Conservation (phyloP, 345 rosid species). For the Acer yangbiense region DNA sequence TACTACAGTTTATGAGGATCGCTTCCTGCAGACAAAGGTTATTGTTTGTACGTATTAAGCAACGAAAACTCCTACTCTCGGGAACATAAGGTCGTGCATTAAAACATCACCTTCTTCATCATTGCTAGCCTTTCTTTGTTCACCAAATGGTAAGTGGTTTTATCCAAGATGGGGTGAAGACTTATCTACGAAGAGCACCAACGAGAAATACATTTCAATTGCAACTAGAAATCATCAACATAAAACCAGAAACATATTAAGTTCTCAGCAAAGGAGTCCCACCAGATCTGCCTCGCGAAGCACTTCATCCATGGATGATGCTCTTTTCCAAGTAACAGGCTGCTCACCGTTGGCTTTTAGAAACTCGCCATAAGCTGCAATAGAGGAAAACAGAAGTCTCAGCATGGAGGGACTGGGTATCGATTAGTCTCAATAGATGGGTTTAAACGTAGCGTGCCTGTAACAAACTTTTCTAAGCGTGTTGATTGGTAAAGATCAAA, state of each 20-base stretch:
- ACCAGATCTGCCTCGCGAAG: constrained; percentile 90
- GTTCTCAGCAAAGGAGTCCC: constrained; percentile 20
- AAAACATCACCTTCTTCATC: constrained; percentile 79
- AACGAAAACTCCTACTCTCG: not conserved
- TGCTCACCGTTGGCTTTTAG: constrained; percentile 81
- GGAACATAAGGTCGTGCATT: not conserved
- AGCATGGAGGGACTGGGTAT: constrained; percentile 4
- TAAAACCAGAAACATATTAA: not conserved
- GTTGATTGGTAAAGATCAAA: constrained; percentile 93
- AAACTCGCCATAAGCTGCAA: constrained; percentile 78
- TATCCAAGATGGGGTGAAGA: constrained; percentile 93
- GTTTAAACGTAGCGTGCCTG: constrained; percentile 44
- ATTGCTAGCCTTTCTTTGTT: constrained; percentile 88
- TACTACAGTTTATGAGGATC: constrained; percentile 89
- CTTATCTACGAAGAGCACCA: constrained; percentile 63
- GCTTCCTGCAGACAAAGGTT: constrained; percentile 63
- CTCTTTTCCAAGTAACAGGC: constrained; percentile 93
- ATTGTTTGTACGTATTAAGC: constrained; percentile 3
- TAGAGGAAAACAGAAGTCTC: constrained; percentile 9
- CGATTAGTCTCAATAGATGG: not conserved
- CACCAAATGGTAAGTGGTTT: constrained; percentile 92
- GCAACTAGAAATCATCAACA: constrained; percentile 9
- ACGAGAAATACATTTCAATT: constrained; percentile 9
- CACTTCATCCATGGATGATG: constrained; percentile 86
- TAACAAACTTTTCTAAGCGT: constrained; percentile 90